phyloP scores from a whole-genome alignment of 2,329 filamentous ascomycete species.

The Domatiomyces catenatus region DNA sequence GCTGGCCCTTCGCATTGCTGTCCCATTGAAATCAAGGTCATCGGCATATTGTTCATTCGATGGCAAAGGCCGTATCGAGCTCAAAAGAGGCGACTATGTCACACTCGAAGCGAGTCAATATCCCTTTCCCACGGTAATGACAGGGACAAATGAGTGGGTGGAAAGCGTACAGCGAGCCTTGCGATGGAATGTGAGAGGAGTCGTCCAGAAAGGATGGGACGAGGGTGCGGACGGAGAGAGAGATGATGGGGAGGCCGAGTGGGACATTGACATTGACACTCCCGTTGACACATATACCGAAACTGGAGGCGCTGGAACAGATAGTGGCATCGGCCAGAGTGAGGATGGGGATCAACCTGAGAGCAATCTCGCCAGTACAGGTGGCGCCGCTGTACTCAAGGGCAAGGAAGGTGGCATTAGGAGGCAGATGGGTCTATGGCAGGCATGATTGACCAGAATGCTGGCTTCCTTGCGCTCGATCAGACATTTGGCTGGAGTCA shows the following conservation, averaged over 20 bases:
- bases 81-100: slow-evolving; percentile 85
- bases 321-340: slow-evolving; percentile 40
- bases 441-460: slow-evolving; percentile 31
- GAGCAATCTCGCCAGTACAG: slow-evolving; percentile 31
- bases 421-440: slow-evolving; percentile 59
- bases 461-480: background rate
- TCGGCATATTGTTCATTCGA: slow-evolving; percentile 96
- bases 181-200: slow-evolving; percentile 86
- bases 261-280: slow-evolving; percentile 85
- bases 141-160: slow-evolving; percentile 86
- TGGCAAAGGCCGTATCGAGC: slow-evolving; percentile 86
- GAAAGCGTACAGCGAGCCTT: slow-evolving; percentile 84
- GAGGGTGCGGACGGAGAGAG: slow-evolving; percentile 26
- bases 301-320: slow-evolving; percentile 21
- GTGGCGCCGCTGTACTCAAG: slow-evolving; percentile 26
- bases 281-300: slow-evolving; percentile 10
- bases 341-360: slow-evolving; percentile 41
- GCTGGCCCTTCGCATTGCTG: slow-evolving; percentile 74
- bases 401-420: slow-evolving; percentile 42
- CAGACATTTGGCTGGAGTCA: background rate
- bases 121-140: slow-evolving; percentile 89
- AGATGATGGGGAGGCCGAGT: slow-evolving; percentile 43
- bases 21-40: slow-evolving; percentile 70
- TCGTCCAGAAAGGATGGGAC: slow-evolving; percentile 75
- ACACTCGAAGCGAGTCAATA: slow-evolving; percentile 93